Evolutionary conservation across 2,329 filamentous ascomycete genomes (phyloP).

Genomic region (Fusarium mundagurra): DNA sequence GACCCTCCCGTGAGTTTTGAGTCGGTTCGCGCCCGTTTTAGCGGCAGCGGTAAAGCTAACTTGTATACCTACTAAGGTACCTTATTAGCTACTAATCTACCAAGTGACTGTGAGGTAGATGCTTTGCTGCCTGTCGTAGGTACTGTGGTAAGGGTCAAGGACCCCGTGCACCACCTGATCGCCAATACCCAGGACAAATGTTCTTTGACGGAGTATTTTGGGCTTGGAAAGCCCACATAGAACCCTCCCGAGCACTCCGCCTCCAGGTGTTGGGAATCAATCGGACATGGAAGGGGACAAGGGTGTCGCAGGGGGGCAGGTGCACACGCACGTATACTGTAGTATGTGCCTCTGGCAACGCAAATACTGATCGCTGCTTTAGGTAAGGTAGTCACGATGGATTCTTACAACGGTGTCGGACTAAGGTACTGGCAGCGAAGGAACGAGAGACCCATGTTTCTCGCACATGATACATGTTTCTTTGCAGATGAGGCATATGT

Average conservation of each 20-base stretch:
- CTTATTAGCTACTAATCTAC: not conserved
- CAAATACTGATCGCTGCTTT: conserved; percentile 5
- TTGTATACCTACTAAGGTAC: not conserved
- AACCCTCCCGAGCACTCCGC: not conserved
- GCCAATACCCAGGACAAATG: not conserved
- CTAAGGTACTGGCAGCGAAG: not conserved
- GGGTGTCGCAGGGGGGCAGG: not conserved
- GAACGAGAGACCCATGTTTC: not conserved
- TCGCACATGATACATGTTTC: conserved; percentile 12
- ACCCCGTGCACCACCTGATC: conserved; percentile 32
- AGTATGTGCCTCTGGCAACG: not conserved
- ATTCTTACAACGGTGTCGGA: not conserved
- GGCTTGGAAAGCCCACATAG: not conserved
- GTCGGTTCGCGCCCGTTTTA: conserved; percentile 19
- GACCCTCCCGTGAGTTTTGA: conserved; percentile 18
- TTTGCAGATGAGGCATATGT: not conserved
- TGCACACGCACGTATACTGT: not conserved
- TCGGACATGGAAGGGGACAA: not conserved
- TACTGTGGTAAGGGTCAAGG: conserved; percentile 1
- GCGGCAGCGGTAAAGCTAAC: conserved; percentile 22
- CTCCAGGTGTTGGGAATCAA: conserved; percentile 11
- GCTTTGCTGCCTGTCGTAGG: not conserved
- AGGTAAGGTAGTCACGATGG: conserved; percentile 1
- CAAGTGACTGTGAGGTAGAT: not conserved
- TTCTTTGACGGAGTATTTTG: conserved; percentile 19